phyloP scores from a whole-genome alignment of 2,329 filamentous ascomycete genomes.

The Nannizzia gypsea region DNA sequence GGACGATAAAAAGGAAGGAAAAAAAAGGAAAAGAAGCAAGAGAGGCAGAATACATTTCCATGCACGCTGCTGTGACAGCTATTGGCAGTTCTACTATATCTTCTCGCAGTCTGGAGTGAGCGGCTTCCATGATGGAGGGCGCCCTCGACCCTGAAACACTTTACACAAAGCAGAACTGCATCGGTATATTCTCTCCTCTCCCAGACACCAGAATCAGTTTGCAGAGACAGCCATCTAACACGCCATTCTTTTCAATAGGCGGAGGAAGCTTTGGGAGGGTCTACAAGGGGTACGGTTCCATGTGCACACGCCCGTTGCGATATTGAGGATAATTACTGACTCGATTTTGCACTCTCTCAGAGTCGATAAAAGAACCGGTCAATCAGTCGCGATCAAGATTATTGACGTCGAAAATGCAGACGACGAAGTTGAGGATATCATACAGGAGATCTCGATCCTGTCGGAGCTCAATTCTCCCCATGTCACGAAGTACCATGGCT shows the following conservation, averaged over 20 bases:
- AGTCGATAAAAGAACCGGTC: constrained; percentile 83
- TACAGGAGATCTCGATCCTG: constrained; percentile 94
- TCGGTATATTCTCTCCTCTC: constrained; percentile 42
- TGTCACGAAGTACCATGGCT: constrained; percentile 96
- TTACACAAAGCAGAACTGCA: constrained; percentile 87
- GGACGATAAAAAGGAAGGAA: neutral
- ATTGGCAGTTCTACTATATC: neutral
- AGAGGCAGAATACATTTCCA: neutral
- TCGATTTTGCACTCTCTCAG: constrained; percentile 33
- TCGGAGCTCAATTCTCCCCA: constrained; percentile 92
- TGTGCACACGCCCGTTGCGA: constrained; percentile 1
- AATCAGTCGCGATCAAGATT: constrained; percentile 93
- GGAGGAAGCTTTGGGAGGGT: constrained; percentile 98
- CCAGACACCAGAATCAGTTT: neutral
- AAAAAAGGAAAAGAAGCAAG: neutral
- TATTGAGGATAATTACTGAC: neutral
- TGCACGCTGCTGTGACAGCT: neutral
- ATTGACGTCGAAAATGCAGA: constrained; percentile 99
- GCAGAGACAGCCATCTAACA: neutral
- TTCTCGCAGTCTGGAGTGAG: neutral
- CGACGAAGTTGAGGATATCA: constrained; percentile 98
- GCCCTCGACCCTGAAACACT: constrained; percentile 73
- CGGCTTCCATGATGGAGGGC: constrained; percentile 31
- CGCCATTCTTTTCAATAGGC: constrained; percentile 40
- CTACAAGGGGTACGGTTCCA: constrained; percentile 69